These are phyloP conservation scores for Dothideomycetidae sp. DNA, from an alignment of 2,329 filamentous ascomycete species.

Conservation along the genomic window DNA sequence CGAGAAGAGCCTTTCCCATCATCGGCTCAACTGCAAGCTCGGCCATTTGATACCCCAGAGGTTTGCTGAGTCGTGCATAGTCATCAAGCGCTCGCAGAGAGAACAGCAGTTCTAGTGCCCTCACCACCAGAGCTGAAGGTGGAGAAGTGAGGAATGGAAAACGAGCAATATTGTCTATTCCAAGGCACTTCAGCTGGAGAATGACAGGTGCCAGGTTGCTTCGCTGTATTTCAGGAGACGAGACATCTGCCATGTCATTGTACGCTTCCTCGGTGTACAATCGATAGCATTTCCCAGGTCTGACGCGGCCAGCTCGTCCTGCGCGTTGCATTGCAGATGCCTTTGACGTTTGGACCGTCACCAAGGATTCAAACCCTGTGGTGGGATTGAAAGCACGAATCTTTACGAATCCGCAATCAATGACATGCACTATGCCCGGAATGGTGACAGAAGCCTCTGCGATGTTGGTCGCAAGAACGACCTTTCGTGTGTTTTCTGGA, in stretches of 20 bases:
- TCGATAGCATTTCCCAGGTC: constrained; percentile 83
- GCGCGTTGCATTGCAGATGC: constrained; percentile 86
- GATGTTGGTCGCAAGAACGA: constrained; percentile 90
- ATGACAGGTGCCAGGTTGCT: constrained; percentile 80
- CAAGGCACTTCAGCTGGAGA: constrained; percentile 83
- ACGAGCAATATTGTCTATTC: constrained; percentile 83
- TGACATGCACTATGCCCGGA: constrained; percentile 76
- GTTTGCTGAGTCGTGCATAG: constrained; percentile 78
- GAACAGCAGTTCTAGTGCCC: constrained; percentile 76
- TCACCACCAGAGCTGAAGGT: constrained; percentile 68
- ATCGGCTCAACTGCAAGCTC: constrained; percentile 88
- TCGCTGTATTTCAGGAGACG: constrained; percentile 79
- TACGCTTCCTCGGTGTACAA: constrained; percentile 73
- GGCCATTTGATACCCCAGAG: constrained; percentile 81
- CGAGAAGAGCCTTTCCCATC: constrained; percentile 80
- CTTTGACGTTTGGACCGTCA: constrained; percentile 68
- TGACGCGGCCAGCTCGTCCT: constrained; percentile 77
- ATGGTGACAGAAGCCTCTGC: constrained; percentile 94
- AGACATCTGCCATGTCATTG: constrained; percentile 51
- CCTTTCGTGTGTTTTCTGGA: constrained; percentile 69
- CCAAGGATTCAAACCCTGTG: constrained; percentile 79
- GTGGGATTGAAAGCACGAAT: constrained; percentile 69
- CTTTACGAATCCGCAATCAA: constrained; percentile 87
- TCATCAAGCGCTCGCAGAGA: constrained; percentile 75
- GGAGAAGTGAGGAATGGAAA: constrained; percentile 84